These are phyloP conservation scores for Mucor racemosus DNA, from an alignment of 371 early-diverging fungal genomes.

Conservation along the genomic window DNA sequence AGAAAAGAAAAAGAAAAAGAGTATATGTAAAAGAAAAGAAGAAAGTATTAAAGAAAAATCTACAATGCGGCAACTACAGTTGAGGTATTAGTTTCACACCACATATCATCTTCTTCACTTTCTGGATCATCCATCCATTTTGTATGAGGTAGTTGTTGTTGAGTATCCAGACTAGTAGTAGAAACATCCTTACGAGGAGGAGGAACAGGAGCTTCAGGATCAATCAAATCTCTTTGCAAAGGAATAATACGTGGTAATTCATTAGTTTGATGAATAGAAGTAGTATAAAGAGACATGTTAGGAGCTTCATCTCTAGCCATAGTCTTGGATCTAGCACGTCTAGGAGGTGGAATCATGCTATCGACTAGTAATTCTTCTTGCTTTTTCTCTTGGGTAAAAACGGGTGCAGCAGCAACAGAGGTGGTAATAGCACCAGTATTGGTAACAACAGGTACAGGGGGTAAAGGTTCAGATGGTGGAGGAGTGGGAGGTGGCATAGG, in stretches of 20 bases:
- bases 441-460: slow-evolving; percentile 28
- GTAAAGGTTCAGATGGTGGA: slow-evolving; percentile 40
- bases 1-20: too few relatives aligned
- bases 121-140: slow-evolving; percentile 49
- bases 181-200: slow-evolving; percentile 20
- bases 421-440: not conserved
- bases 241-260: slow-evolving; percentile 28
- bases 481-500: slow-evolving; percentile 40
- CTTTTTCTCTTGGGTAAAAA: not conserved
- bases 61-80: not conserved
- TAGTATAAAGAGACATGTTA: slow-evolving; percentile 17
- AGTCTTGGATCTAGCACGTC: slow-evolving; percentile 28
- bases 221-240: not conserved
- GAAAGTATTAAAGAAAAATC: not conserved
- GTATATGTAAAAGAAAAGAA: not conserved
- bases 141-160: slow-evolving; percentile 15
- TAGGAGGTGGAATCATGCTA: slow-evolving; percentile 15
- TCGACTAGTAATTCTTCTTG: not conserved
- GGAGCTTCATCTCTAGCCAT: slow-evolving; percentile 20
- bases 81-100: slow-evolving; percentile 10
- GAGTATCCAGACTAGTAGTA: not conserved
- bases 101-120: slow-evolving; percentile 28
- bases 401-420: slow-evolving; percentile 4
- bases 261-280: slow-evolving; percentile 23
- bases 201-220: slow-evolving; percentile 10